Evolutionary conservation across 2,329 filamentous ascomycete genomes (phyloP).

Genomic region (Colletotrichum limetticola): DNA sequence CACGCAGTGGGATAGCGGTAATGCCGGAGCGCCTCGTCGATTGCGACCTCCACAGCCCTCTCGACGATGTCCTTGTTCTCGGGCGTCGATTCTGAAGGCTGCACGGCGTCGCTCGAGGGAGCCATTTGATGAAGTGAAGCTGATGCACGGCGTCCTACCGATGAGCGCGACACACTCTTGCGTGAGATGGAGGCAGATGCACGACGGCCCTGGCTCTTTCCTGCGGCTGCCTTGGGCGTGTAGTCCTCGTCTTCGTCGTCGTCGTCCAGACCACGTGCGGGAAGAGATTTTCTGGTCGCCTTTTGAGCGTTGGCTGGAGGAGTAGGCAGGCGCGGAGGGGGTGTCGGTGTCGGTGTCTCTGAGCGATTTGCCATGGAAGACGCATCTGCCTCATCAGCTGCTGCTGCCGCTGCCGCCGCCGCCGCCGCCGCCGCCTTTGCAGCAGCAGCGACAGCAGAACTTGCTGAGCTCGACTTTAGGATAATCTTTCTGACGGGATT

Average conservation of each 20-base stretch:
- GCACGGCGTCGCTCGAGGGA: constrained; percentile 29
- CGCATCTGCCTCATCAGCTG: constrained; percentile 10
- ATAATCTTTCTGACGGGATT: constrained; percentile 56
- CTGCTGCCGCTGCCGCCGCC: constrained; percentile 19
- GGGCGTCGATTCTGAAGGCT: constrained; percentile 28
- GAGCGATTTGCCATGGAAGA: constrained; percentile 22
- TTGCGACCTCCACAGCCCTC: constrained; percentile 66
- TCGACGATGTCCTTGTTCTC: constrained; percentile 57
- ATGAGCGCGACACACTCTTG: constrained; percentile 34
- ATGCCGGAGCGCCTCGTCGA: constrained; percentile 66
- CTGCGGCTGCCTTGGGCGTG: constrained; percentile 20
- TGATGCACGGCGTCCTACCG: constrained; percentile 30
- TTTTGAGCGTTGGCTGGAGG: constrained; percentile 25
- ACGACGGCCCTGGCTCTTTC: constrained; percentile 23
- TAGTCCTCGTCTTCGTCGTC: constrained; percentile 28
- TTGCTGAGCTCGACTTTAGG: constrained; percentile 48
- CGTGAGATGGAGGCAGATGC: constrained; percentile 28
- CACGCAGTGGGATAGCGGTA: constrained; percentile 71
- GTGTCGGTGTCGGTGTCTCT: constrained; percentile 14
- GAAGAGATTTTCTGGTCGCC: constrained; percentile 20
- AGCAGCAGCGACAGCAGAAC: constrained; percentile 30
- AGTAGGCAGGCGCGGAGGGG: constrained; percentile 20
- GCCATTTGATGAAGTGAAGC: constrained; percentile 21
- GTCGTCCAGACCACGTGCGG: constrained; percentile 27
- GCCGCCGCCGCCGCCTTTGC: constrained; percentile 9